Base-by-base conservation (phyloP, 2,329 filamentous ascomycete species). In the Coniella lustricola region DNA sequence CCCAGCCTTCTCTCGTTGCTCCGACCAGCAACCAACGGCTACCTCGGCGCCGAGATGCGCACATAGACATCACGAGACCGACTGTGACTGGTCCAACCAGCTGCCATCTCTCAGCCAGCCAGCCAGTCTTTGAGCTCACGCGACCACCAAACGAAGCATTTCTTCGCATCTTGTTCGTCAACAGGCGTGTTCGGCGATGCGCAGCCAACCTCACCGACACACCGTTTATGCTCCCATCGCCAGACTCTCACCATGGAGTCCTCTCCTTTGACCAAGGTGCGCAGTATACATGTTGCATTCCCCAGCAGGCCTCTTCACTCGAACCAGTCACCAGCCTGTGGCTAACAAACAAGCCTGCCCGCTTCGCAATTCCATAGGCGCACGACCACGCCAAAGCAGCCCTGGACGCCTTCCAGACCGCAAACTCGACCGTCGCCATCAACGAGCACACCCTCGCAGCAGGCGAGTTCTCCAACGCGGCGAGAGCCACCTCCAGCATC, bases 321-420 rank as follows among this genome's bases (percentile, higher is more conserved):
- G 5, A 29, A 5, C 5, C 10, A 5, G 10, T 29, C 25, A 29
- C 5, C 5, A 29, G 25, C 5, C 25, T 5, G 25, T 29, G 5
- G 45, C 25, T 43, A 36, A 44, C 32, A 49, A 47, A 39, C 54
- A 44, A 54, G 37, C 34, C 59, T 63, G 50, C 62, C 50, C 29
- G 13, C 7, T 42, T 42, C 42, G 17, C 39, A 29, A 40, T 46
- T n/a, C n/a, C n/a, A n/a, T 57, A 91, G 81, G 91, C 90, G 54
- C 88, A 95, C 67, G 85, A 91, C 57, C 90, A 96, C 69, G 90
- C 89, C 44, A 82, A 84, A 59, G 90, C 87, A 60, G 90, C 91
- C 37, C 83, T 87, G 20, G 75, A 83, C 20, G 88, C 90, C 48
- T 83, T 76, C 20, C 81, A 90, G 60, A 82, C 86, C 39, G 75